Evolutionary conservation across 495 filamentous ascomycete genomes (phyloP).

Genomic region (Penicillium macrosclerotiorum): DNA sequence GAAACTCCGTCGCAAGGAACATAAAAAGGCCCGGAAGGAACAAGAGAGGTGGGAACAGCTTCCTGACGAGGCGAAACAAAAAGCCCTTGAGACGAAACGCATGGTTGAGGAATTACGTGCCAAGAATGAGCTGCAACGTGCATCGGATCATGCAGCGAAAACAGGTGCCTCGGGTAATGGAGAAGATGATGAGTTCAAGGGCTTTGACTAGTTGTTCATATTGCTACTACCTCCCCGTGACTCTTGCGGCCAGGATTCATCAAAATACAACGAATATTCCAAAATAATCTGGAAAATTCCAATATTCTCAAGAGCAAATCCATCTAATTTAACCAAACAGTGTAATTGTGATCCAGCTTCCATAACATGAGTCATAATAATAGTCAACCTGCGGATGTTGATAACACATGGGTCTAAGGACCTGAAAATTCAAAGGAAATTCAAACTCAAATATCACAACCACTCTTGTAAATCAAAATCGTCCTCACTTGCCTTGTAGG

Average conservation of each 20-base stretch:
- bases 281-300: too few relatives aligned
- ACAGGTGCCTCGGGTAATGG: constrained; percentile 4
- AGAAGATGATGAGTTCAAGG: constrained; percentile 39
- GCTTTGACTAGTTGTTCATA: constrained; percentile 45
- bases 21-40: constrained; percentile 71
- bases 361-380: too few relatives aligned
- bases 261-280: too few relatives aligned
- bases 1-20: constrained; percentile 65
- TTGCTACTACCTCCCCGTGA: too few relatives aligned
- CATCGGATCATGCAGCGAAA: constrained; percentile 21
- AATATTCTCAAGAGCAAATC: neutral
- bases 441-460: neutral
- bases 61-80: constrained; percentile 68
- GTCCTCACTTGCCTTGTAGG: neutral
- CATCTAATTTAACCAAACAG: too few relatives aligned
- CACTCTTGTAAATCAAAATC: neutral
- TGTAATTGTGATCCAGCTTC: too few relatives aligned
- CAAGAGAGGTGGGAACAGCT: constrained; percentile 65
- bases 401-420: neutral
- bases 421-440: neutral
- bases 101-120: constrained; percentile 71
- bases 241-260: too few relatives aligned
- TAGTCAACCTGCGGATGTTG: too few relatives aligned
- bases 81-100: constrained; percentile 65
- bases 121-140: constrained; percentile 45